A percentile compares a stretch with the other conserved stretches of the same genome.
phyloP scores from a whole-genome alignment of 1,284 basidiomycete genomes.

The Puccinia horiana region DNA sequence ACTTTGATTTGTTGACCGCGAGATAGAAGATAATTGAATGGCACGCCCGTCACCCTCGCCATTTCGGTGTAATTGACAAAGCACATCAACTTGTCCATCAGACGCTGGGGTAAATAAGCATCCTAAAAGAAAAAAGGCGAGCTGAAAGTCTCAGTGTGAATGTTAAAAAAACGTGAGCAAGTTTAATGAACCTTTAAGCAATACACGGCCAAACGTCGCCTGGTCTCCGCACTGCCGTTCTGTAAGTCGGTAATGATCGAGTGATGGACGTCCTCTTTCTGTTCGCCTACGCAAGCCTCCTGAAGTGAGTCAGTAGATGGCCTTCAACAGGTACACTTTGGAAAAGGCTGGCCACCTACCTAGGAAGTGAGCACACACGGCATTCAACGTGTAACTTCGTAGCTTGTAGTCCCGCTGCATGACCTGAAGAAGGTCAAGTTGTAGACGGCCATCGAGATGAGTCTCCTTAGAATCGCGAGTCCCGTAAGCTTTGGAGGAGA shows the following conservation, averaged over 20 bases:
- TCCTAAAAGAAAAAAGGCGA: conserved; percentile 65
- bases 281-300: conserved; percentile 65
- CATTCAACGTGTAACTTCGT: conserved; percentile 89
- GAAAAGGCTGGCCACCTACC: conserved; percentile 57
- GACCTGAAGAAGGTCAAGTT: conserved; percentile 88
- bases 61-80: conserved; percentile 95
- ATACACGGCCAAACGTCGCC: conserved; percentile 86
- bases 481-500: conserved; percentile 92
- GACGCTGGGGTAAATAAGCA: conserved; percentile 87
- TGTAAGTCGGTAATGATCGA: conserved; percentile 95
- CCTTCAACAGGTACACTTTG: neutral
- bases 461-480: conserved; percentile 93
- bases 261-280: conserved; percentile 95
- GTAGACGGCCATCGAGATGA: conserved; percentile 79
- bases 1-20: conserved; percentile 96
- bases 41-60: conserved; percentile 94
- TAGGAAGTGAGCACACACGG: conserved; percentile 90
- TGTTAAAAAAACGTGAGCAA: neutral
- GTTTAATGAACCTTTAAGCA: conserved; percentile 75
- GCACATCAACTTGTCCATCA: conserved; percentile 95
- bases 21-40: conserved; percentile 87
- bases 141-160: neutral
- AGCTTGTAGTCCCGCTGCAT: conserved; percentile 97
- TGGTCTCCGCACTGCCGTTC: conserved; percentile 86
- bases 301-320: neutral